These are phyloP conservation scores for Tulasnella sp. DNA, from an alignment of 768 basidiomycete genomes.

Conservation along the genomic window DNA sequence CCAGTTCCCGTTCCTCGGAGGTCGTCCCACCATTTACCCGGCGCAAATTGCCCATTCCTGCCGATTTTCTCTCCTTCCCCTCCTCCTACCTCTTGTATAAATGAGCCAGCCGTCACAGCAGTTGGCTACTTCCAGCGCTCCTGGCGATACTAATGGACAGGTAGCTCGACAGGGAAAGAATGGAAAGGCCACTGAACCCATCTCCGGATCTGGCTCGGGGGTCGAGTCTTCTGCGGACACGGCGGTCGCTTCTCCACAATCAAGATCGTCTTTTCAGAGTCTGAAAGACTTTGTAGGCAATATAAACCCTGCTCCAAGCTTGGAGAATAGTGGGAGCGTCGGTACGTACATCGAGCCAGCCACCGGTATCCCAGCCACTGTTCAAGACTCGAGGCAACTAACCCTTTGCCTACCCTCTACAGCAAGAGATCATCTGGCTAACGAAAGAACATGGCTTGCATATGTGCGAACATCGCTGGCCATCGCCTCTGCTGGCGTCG, in stretches of 20 bases:
- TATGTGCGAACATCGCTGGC: slow-evolving; percentile 68
- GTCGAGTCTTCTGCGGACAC: background rate
- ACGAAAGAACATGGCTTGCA: slow-evolving; percentile 65
- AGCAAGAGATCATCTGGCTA: slow-evolving; percentile 66
- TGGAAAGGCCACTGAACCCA: background rate
- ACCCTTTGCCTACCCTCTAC: background rate
- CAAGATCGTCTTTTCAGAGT: background rate
- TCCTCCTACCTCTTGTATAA: background rate
- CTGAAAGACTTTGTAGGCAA: slow-evolving; percentile 5
- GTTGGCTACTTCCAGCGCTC: background rate
- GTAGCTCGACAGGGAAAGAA: background rate
- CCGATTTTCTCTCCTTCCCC: background rate
- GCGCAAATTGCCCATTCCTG: background rate
- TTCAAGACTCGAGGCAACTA: background rate
- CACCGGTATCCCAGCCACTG: too few relatives aligned
- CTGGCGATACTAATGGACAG: background rate
- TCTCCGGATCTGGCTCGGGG: background rate
- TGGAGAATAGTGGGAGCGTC: slow-evolving; percentile 65
- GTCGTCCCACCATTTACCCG: background rate
- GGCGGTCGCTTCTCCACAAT: background rate
- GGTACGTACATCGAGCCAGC: slow-evolving; percentile 32
- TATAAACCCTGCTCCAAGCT: slow-evolving; percentile 41
- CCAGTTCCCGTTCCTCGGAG: background rate
- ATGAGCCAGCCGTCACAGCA: background rate
- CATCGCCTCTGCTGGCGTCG: slow-evolving; percentile 62